Evolutionary conservation across 1,284 basidiomycete species (phyloP).

Genomic region (Trichosporon sp.): DNA sequence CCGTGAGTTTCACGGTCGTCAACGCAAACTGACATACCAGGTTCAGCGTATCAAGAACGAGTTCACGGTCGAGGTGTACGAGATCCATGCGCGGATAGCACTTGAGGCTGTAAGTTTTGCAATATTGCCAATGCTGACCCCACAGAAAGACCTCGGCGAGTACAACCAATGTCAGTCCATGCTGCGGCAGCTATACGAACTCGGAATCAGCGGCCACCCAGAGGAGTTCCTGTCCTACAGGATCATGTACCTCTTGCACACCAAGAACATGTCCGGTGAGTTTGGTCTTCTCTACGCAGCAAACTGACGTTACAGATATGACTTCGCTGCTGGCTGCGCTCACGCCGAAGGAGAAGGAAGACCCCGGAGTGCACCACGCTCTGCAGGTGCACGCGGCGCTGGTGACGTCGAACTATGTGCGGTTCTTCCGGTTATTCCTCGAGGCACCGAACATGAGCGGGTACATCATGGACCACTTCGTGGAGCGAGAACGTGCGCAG

Average conservation of each 20-base stretch:
- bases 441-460: slow-evolving; percentile 93
- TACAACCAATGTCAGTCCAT: slow-evolving; percentile 97
- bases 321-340: slow-evolving; percentile 94
- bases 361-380: slow-evolving; percentile 78
- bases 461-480: slow-evolving; percentile 99
- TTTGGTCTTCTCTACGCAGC: slow-evolving; percentile 16
- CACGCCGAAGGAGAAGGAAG: slow-evolving; percentile 78
- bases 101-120: slow-evolving; percentile 71
- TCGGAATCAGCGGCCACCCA: slow-evolving; percentile 81
- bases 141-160: slow-evolving; percentile 91
- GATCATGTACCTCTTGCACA: slow-evolving; percentile 92
- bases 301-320: slow-evolving; percentile 61
- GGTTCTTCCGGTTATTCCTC: slow-evolving; percentile 79
- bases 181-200: slow-evolving; percentile 83
- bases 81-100: slow-evolving; percentile 96
- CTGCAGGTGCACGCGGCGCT: slow-evolving; percentile 81
- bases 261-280: slow-evolving; percentile 86
- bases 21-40: slow-evolving; percentile 52
- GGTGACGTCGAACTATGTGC: slow-evolving; percentile 89
- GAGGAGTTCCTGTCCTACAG: slow-evolving; percentile 97
- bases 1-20: slow-evolving; percentile 58
- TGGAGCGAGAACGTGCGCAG: slow-evolving; percentile 81
- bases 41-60: slow-evolving; percentile 99
- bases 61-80: slow-evolving; percentile 95
- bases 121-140: slow-evolving; percentile 7